Evolutionary conservation across 352 stramenopile species (phyloP), one percentile per base, ranked within the genome.

Genomic region (Pythium aquatile): DNA sequence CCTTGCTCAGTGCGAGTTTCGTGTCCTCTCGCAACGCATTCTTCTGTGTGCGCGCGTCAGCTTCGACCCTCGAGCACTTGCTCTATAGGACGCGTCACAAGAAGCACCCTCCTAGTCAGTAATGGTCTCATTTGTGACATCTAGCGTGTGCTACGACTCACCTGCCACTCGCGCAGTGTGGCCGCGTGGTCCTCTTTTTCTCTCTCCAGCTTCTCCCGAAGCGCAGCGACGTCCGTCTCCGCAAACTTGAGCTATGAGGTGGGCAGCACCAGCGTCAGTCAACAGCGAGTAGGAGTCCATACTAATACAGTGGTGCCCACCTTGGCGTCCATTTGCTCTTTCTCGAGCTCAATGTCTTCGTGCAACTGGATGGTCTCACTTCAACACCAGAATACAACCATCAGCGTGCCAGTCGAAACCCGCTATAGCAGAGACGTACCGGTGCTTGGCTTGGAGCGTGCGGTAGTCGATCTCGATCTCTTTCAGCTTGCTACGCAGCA

Each of bases 401-500:
- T 24, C 20, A 24, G 20, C 20, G 20, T 24, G 20, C 20, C 20
- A 24, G 20, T 24, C 20, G 20, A 24, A 35, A 60, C 47, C 17
- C 51, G 58, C 47, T 17, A 24, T 24, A 32, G 24, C 47, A 49
- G 20, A 30, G 30, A 54, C 66, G 14, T 64, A 91, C 85, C 85
- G 70, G 53, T 91, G 79, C 40, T 91, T 92, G 3, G 66, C 66
- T 64, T 93, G 83, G n/a, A 93, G 76, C 13, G 77, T 70, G 17
- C 76, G 80, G 55, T 92, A 91, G 60, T 93, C 83, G 40, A 79
- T 86, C 56, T 93, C 85, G 2, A 87, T 68, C 70, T 93, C 85
- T 56, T 93, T 93, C 5, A 90, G 63, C 66, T 93, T 91, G 3
- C 74, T 74, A 7, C 85, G 85, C 54, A 89, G 63, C 53, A 72